Conservation (phyloP, 2,329 filamentous ascomycete species). For the Venturia oleaginea region DNA sequence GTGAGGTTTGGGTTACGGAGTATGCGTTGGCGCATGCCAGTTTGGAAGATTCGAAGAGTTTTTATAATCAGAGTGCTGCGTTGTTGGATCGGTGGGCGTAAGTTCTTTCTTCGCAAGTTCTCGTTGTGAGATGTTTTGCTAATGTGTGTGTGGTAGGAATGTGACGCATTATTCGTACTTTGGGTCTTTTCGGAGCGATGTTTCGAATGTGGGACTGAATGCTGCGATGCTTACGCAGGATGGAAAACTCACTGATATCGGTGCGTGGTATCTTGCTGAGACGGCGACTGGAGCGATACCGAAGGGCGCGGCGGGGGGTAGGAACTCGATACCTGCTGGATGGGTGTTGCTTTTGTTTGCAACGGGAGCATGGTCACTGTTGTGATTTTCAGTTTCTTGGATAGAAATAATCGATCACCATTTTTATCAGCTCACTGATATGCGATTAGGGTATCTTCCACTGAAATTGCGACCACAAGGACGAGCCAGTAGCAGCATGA, state of each 20-base stretch:
- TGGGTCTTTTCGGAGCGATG: conserved; percentile 59
- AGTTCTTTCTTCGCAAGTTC: conserved; percentile 21
- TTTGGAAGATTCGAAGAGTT: conserved; percentile 49
- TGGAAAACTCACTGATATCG: conserved; percentile 65
- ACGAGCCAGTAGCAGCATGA: not conserved
- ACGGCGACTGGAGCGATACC: conserved; percentile 11
- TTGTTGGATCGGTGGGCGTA: conserved; percentile 56
- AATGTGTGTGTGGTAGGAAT: conserved; percentile 29
- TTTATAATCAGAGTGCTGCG: conserved; percentile 57
- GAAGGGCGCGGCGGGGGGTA: not conserved
- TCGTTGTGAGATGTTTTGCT: not conserved
- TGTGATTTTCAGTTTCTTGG: not conserved
- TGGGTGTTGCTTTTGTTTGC: not conserved
- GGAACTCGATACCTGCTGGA: not conserved
- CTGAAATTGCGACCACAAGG: not conserved
- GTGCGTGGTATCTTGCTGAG: conserved; percentile 65
- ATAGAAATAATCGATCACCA: not conserved
- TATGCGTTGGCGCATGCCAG: conserved; percentile 53
- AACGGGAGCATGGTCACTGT: not conserved
- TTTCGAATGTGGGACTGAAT: conserved; percentile 67
- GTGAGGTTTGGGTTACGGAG: conserved; percentile 68
- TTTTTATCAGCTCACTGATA: not conserved
- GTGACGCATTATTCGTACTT: conserved; percentile 67
- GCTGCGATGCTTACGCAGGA: conserved; percentile 59
- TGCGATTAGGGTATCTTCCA: not conserved